A percentile compares a stretch with the other conserved stretches of the same genome.
phyloP scores from a whole-genome alignment of 106 monocot species.

The Allium sativum region DNA sequence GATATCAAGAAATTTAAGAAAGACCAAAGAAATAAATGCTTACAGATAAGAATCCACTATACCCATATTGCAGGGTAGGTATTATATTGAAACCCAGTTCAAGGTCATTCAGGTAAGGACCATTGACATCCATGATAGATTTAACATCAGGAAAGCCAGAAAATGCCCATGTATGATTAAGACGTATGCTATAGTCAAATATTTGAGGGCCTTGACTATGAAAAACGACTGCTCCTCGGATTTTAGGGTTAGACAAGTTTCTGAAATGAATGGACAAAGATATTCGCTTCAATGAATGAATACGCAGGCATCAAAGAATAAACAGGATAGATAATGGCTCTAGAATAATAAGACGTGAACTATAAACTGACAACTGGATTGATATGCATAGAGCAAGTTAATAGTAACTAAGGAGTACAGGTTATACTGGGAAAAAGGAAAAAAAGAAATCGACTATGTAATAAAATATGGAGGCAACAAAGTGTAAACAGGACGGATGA shows the following conservation, averaged over 20 bases:
- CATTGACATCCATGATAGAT: slow-evolving; percentile 90
- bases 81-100: slow-evolving; percentile 55
- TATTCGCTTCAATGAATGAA: background rate
- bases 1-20: background rate
- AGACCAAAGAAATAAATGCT: background rate
- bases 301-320: background rate
- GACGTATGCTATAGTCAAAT: slow-evolving; percentile 90
- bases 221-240: slow-evolving; percentile 83
- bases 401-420: too few species aligned
- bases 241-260: slow-evolving; percentile 72
- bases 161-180: slow-evolving; percentile 90
- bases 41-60: slow-evolving; percentile 83
- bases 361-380: too few species aligned
- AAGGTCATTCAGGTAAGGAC: slow-evolving; percentile 73
- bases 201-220: slow-evolving; percentile 58
- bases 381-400: too few species aligned
- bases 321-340: too few species aligned
- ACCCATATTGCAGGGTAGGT: slow-evolving; percentile 74
- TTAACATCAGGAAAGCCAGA: slow-evolving; percentile 80
- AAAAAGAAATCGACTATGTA: too few species aligned
- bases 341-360: too few species aligned
- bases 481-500: too few species aligned
- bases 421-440: too few species aligned
- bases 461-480: too few species aligned
- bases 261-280: slow-evolving; percentile 19